A percentile compares a stretch with the other conserved stretches of the same genome.
phyloP scores from a whole-genome alignment of 179 eudicot species.

The Carnegiea gigantea region DNA sequence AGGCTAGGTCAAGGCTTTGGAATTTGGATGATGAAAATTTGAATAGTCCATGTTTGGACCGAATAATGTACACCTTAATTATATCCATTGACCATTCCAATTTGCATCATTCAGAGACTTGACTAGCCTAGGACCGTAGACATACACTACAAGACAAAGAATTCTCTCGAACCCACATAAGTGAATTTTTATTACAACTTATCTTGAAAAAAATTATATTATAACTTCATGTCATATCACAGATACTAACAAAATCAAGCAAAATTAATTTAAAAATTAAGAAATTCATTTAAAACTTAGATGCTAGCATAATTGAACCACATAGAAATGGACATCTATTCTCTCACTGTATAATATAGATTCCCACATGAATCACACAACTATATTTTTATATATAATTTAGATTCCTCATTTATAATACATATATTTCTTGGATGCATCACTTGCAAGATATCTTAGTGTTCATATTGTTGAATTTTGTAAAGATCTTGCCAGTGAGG shows the following conservation, averaged over 20 bases:
- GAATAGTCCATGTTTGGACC: background rate
- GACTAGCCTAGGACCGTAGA: background rate
- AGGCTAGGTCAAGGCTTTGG: background rate
- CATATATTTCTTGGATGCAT: background rate
- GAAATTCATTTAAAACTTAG: background rate
- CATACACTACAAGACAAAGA: background rate
- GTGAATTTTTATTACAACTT: too few species aligned
- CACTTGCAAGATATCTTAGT: background rate
- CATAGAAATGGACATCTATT: background rate
- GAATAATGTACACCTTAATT: too few species aligned
- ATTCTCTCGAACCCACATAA: background rate
- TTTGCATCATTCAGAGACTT: background rate
- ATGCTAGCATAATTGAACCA: too few species aligned
- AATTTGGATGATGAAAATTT: background rate
- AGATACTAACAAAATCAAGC: background rate
- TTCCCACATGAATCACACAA: slow-evolving; percentile 4
- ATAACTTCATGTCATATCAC: background rate
- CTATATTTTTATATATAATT: background rate
- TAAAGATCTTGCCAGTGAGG: slow-evolving; percentile 4
- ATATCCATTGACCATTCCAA: background rate
- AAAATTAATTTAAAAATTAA: background rate
- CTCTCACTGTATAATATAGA: background rate
- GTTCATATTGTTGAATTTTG: background rate
- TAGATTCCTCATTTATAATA: slow-evolving; percentile 1
- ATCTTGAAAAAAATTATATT: background rate